Conservation (phyloP, 768 basidiomycete species). For the Royoungia palumana region DNA sequence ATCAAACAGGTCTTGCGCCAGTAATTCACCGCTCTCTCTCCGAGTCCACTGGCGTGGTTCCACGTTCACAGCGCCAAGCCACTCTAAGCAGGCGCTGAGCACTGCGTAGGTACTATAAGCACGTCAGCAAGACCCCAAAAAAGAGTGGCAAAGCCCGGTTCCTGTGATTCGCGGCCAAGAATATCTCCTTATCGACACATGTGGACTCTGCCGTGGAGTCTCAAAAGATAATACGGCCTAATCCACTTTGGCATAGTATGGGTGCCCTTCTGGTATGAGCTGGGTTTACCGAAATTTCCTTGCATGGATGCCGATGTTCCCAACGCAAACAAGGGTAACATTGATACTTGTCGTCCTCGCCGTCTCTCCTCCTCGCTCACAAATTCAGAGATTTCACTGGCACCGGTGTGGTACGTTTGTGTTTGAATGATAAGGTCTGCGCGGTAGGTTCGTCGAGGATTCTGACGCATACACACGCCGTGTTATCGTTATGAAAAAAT, state of each 20-base stretch:
- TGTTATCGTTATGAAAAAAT: background rate
- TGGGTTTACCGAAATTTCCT: conserved; percentile 14
- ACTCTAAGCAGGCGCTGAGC: background rate
- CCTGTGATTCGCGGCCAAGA: conserved; percentile 10
- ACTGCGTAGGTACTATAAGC: background rate
- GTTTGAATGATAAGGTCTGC: background rate
- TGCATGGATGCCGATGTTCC: conserved; percentile 4
- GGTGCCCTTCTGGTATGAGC: background rate
- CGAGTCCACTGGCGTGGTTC: background rate
- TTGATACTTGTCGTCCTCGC: background rate
- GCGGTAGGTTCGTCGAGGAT: background rate
- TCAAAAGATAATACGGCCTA: background rate
- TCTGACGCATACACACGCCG: conserved; percentile 5
- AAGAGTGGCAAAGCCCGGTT: background rate
- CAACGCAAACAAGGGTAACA: background rate
- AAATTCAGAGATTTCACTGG: background rate
- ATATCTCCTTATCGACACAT: conserved; percentile 22
- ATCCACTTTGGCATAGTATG: conserved; percentile 17
- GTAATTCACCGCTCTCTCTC: background rate
- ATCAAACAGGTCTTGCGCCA: background rate
- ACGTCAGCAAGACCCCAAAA: conserved; percentile 3
- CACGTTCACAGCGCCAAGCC: background rate
- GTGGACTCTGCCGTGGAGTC: conserved; percentile 1
- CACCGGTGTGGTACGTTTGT: conserved; percentile 1
- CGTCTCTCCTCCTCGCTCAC: no score